Evolutionary conservation across 768 basidiomycete genomes (phyloP).

Genomic region (Tricholoma saponaceum): DNA sequence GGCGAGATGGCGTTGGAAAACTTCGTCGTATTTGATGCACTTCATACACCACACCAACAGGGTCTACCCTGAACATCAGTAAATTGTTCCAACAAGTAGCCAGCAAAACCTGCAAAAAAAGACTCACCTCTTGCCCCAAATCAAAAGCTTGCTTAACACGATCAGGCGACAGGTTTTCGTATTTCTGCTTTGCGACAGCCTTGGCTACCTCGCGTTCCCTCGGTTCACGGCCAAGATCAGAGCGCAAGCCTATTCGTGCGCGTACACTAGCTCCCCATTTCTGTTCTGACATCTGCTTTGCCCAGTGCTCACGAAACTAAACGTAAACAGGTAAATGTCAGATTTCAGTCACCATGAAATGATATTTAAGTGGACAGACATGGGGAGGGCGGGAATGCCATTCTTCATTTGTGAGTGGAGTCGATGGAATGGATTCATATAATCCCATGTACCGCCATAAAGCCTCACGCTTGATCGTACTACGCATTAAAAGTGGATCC

Average conservation of each 20-base stretch:
- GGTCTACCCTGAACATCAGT: background rate
- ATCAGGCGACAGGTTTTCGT: background rate
- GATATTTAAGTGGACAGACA: background rate
- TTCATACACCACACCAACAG: conserved; percentile 1
- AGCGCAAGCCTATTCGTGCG: background rate
- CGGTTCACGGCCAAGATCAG: background rate
- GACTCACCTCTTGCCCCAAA: background rate
- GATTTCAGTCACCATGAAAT: background rate
- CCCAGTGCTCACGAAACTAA: conserved; percentile 1
- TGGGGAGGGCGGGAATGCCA: background rate
- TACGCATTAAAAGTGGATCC: background rate
- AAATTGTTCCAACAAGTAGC: background rate
- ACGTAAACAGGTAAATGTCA: too few relatives aligned
- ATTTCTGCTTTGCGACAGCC: background rate
- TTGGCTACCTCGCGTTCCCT: background rate
- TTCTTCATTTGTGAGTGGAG: background rate
- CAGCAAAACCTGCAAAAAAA: background rate
- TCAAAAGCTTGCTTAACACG: background rate
- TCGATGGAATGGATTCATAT: background rate
- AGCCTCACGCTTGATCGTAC: background rate
- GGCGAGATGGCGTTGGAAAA: background rate
- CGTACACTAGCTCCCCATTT: background rate
- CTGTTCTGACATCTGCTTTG: background rate
- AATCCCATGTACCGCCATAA: background rate
- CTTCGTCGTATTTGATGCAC: background rate